Evolutionary conservation across 306 rosid species (phyloP), one percentile per base, ranked within the genome.

Genomic region (Glycine tomentella): DNA sequence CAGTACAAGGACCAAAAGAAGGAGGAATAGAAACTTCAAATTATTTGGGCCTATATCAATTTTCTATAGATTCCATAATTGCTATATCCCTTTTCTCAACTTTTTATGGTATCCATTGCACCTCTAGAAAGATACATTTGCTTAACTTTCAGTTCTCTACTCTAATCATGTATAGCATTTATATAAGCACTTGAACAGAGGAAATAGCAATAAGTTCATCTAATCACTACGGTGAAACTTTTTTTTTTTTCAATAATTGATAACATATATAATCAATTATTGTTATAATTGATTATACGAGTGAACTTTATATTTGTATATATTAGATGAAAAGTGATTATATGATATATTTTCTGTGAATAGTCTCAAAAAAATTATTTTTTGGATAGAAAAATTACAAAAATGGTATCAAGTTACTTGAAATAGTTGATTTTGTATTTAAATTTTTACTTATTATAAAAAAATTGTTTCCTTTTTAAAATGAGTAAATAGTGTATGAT

Each of bases 1-100:
- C 74, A 74, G 73, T 74, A 70, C 20, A 76, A 9, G 62, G 65
- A 72, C 67, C 38, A 17, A 70, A 85, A 68, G 57, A 61, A 75
- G 13, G 6, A 63, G 81, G 77, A 67, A 68, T 78, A 76, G 85
- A 81, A 87, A 79, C 82, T 84, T 64, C 82, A 74, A 76, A 70
- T 81, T 77, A 64, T 87, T 69, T 57, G 79, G 81, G 84, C 58
- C 70, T 34, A 59, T 14, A 33, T 74, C 65, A 69, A 82, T 85
- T 82, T 45, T 53, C 61, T 42, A 40, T 66, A 79, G 78, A 79
- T 79, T 82, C 86, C 71, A 84, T 75, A 84, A 80, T 82, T 84
- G 62, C 58, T 57, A 48, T n/a, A n/a, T 36, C 62, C 42, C 53
- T 72, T 80, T 55, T 7, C 53, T 55, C 59, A 51, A 64, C 79